Percentiles rank a stretch among this genome's conserved stretches.
These are phyloP conservation scores for Eucalyptus regnans DNA, from an alignment of 345 rosid species.

Conservation along the genomic window DNA sequence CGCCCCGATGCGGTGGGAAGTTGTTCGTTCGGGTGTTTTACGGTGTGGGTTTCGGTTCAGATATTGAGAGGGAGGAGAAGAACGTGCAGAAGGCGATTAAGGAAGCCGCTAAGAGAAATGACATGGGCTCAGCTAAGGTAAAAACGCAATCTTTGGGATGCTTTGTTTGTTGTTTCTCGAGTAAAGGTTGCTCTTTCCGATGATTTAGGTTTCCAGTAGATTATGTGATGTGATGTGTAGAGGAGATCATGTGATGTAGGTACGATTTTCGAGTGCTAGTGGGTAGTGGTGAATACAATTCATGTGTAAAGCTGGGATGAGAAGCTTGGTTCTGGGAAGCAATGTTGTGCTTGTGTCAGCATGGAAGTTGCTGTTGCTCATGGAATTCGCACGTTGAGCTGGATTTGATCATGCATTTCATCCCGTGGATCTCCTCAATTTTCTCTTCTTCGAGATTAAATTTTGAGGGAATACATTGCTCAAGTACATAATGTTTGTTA, in stretches of 20 bases:
- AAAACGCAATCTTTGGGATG: background rate
- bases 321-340: background rate
- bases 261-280: background rate
- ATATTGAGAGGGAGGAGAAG: constrained; percentile 84
- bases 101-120: constrained; percentile 88
- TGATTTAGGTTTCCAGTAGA: background rate
- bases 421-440: background rate
- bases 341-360: background rate
- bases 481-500: background rate
- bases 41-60: constrained; percentile 20
- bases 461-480: background rate
- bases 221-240: background rate
- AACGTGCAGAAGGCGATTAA: constrained; percentile 81
- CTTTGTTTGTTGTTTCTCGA: background rate
- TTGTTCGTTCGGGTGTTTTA: background rate
- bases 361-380: background rate
- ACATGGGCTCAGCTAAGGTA: constrained; percentile 90
- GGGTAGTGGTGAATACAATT: background rate
- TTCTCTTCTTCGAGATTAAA: background rate
- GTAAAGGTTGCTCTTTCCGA: background rate
- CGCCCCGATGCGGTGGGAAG: background rate
- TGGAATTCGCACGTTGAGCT: background rate
- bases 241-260: background rate
- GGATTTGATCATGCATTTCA: background rate
- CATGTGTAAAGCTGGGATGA: background rate